Conservation (phyloP, 331 rosid species). For the Quercus phellos region DNA sequence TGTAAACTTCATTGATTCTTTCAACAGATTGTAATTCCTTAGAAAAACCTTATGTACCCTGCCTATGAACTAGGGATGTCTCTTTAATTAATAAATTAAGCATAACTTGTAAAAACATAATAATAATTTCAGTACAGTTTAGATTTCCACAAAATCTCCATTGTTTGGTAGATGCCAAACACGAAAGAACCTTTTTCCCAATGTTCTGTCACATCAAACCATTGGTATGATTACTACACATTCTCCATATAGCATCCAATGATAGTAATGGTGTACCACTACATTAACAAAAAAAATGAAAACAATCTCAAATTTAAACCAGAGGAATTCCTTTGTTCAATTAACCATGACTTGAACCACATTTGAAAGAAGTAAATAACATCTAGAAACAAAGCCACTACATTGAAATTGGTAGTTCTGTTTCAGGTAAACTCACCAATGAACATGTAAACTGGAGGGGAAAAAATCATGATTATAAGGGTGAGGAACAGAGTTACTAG, state of each 20-base stretch:
- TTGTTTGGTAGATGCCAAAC: not conserved
- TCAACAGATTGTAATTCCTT: too few relatives aligned
- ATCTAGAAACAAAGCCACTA: not conserved
- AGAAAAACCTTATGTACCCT: too few relatives aligned
- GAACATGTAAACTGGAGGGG: too few relatives aligned
- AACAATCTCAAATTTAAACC: not conserved
- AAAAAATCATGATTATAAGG: not conserved
- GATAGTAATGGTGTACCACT: not conserved
- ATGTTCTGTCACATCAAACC: not conserved
- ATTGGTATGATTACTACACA: not conserved
- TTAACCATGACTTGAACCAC: not conserved
- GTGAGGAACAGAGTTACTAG: not conserved
- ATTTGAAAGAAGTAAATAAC: not conserved
- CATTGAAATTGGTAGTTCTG: not conserved
- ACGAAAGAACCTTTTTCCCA: not conserved
- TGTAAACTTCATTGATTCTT: too few relatives aligned
- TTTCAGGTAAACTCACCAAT: not conserved
- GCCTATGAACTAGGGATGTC: too few relatives aligned
- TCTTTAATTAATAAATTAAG: too few relatives aligned
- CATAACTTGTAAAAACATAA: too few relatives aligned
- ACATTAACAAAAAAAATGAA: not conserved
- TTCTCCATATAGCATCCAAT: not conserved
- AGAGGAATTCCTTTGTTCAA: not conserved
- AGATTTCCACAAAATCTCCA: not conserved
- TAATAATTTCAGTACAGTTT: not conserved